Conservation (phyloP, 345 rosid genomes). For the Limnanthes douglasii region DNA sequence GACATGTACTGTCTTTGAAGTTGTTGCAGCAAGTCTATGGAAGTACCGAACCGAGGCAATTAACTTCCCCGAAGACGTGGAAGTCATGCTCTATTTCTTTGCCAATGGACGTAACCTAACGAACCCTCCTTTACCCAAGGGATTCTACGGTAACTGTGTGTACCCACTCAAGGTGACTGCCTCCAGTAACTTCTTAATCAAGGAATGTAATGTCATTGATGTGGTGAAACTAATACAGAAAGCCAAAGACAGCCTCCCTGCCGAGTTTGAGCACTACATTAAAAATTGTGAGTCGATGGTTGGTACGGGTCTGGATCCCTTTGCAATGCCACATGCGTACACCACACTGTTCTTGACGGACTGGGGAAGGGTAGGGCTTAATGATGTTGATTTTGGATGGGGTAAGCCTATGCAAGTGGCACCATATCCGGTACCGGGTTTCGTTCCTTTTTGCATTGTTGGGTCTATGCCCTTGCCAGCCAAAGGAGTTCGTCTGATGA, state of each 20-base stretch:
- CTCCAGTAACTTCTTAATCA: constrained; percentile 12
- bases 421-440: constrained; percentile 36
- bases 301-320: constrained; percentile 43
- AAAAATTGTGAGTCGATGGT: no score
- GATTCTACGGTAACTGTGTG: constrained; percentile 68
- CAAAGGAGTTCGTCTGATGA: constrained; percentile 51
- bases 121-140: constrained; percentile 37
- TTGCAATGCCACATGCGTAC: constrained; percentile 30
- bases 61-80: constrained; percentile 9
- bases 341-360: constrained; percentile 46
- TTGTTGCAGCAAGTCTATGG: constrained; percentile 39
- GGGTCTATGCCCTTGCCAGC: constrained; percentile 35
- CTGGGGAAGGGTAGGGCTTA: constrained; percentile 56
- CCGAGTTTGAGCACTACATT: constrained; percentile 21
- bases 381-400: constrained; percentile 47
- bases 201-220: constrained; percentile 13
- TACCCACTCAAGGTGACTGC: constrained; percentile 39
- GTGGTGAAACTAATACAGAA: constrained; percentile 33
- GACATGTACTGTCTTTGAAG: constrained; percentile 43
- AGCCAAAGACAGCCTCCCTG: constrained; percentile 26
- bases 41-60: constrained; percentile 21
- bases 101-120: constrained; percentile 37
- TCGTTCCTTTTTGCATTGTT: constrained; percentile 44
- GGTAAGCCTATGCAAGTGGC: constrained; percentile 37
- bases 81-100: constrained; percentile 42